phyloP scores from a whole-genome alignment of 164 flowering plant species.

The Sedum album region DNA sequence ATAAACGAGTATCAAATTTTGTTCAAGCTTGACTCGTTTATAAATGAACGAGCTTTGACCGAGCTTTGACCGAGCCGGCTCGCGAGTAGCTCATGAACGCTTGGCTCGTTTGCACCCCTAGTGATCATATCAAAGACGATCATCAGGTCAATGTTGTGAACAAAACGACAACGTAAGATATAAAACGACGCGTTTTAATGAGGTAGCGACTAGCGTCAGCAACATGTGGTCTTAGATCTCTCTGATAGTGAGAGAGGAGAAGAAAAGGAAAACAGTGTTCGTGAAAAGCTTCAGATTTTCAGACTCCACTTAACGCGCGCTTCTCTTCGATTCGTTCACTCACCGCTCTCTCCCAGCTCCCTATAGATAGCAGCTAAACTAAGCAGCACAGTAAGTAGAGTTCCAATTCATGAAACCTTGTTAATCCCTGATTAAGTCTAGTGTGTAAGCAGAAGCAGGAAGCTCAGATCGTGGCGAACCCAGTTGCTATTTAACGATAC shows the following conservation, averaged over 20 bases:
- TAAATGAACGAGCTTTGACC: no score
- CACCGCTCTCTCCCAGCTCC: no score
- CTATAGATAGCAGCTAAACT: no score
- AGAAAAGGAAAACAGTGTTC: not conserved
- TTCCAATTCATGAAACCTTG: not conserved
- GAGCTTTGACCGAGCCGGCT: no score
- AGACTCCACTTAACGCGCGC: no score
- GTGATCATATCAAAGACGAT: no score
- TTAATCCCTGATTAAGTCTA: no score
- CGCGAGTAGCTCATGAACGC: no score
- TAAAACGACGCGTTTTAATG: not conserved
- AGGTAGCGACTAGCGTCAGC: not conserved
- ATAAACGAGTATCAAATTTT: no score
- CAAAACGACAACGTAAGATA: not conserved
- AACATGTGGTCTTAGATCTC: not conserved
- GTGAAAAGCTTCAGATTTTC: constrained; percentile 5
- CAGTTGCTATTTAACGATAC: not conserved
- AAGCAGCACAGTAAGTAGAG: not conserved
- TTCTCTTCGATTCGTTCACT: no score
- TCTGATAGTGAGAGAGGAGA: not conserved
- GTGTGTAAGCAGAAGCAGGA: not conserved
- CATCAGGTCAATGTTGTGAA: not conserved
- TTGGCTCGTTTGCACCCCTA: no score
- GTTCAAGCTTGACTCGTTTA: no score
- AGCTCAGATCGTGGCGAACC: constrained; percentile 7